These are phyloP conservation scores for Volutella citrinella DNA, from an alignment of 2,329 filamentous ascomycete species.

Conservation along the genomic window DNA sequence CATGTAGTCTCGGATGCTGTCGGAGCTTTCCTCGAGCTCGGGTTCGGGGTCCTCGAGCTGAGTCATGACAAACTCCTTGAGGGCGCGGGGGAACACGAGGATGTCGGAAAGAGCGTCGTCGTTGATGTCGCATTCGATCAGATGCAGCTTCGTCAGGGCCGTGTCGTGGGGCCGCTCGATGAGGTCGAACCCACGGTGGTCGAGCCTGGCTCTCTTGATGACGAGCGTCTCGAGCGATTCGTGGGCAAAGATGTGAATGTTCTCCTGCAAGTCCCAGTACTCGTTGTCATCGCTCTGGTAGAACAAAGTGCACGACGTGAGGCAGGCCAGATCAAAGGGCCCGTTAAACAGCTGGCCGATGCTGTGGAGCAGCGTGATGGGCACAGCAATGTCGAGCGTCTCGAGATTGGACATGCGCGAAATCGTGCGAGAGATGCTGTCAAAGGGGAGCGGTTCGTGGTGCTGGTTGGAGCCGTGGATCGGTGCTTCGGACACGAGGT, in stretches of 20 bases:
- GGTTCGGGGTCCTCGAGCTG: slow-evolving; percentile 38
- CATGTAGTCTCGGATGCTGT: slow-evolving; percentile 46
- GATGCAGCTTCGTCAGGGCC: slow-evolving; percentile 39
- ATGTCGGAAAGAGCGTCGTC: slow-evolving; percentile 37
- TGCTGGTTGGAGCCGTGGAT: too few relatives aligned
- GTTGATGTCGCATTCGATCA: slow-evolving; percentile 51
- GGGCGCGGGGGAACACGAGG: slow-evolving; percentile 40
- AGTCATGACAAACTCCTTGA: slow-evolving; percentile 47
- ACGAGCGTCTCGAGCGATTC: slow-evolving; percentile 45
- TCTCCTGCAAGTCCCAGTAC: slow-evolving; percentile 51
- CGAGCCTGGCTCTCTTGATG: slow-evolving; percentile 43
- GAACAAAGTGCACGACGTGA: slow-evolving; percentile 45
- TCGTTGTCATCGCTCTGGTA: slow-evolving; percentile 42
- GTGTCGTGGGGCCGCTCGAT: slow-evolving; percentile 48
- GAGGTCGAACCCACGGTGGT: slow-evolving; percentile 45
- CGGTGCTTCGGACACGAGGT: slow-evolving; percentile 37
- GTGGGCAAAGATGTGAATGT: slow-evolving; percentile 50
- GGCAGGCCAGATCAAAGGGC: slow-evolving; percentile 47
- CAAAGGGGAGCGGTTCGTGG: slow-evolving; percentile 34
- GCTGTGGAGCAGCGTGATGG: slow-evolving; percentile 40
- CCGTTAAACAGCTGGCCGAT: slow-evolving; percentile 49
- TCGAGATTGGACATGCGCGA: slow-evolving; percentile 49
- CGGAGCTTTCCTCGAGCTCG: slow-evolving; percentile 44
- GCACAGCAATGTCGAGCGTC: slow-evolving; percentile 44
- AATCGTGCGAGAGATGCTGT: slow-evolving; percentile 44